phyloP scores from a whole-genome alignment of 306 rosid genomes.

The Albizia julibrissin region DNA sequence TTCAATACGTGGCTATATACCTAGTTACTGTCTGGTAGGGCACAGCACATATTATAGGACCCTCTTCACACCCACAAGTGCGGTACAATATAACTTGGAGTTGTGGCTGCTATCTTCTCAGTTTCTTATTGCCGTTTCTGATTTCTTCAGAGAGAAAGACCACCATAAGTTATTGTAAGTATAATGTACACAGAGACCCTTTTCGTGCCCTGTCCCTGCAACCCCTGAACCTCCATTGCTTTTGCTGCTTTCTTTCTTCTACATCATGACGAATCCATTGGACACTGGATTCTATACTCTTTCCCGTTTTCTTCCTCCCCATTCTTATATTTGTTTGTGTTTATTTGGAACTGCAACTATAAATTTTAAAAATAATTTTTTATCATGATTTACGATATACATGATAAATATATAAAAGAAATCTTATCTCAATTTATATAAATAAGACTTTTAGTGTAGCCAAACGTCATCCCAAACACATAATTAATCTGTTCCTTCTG shows the following conservation, averaged over 20 bases:
- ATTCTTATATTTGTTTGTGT: too few species aligned
- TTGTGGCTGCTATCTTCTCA: conserved; percentile 31
- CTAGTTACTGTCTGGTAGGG: background rate
- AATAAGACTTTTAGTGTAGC: too few species aligned
- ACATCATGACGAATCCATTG: background rate
- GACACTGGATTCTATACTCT: background rate
- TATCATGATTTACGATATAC: too few species aligned
- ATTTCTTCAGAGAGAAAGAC: conserved; percentile 16
- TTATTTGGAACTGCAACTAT: too few species aligned
- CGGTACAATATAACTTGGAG: background rate
- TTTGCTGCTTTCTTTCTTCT: background rate
- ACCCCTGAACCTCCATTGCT: background rate
- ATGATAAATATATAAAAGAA: too few species aligned
- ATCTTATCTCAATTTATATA: too few species aligned
- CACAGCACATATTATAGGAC: background rate
- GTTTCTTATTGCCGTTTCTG: conserved; percentile 22
- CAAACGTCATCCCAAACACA: too few species aligned
- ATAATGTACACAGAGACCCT: conserved; percentile 20
- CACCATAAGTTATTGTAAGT: conserved; percentile 6
- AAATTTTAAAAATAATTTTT: too few species aligned
- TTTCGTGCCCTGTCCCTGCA: conserved; percentile 8
- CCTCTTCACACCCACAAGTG: too few species aligned
- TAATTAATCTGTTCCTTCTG: too few species aligned
- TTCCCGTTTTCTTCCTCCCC: too few species aligned
- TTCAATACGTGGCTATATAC: background rate